Conservation (phyloP, 495 filamentous ascomycete genomes). For the Hypoxylon perforatum region DNA sequence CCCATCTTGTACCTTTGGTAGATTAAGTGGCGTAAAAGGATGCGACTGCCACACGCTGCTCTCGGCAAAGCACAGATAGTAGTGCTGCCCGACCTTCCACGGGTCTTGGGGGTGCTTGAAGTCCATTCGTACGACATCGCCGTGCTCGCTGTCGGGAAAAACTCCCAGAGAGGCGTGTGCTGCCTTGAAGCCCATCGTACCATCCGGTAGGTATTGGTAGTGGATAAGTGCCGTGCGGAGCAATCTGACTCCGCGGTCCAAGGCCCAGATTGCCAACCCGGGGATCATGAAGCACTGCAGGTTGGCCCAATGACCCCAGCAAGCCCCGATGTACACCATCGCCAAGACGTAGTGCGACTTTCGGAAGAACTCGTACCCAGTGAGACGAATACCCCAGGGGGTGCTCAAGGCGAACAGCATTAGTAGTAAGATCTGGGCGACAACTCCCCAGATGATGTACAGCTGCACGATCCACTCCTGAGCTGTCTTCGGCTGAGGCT, state of each 20-base stretch:
- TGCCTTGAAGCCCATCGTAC: conserved; percentile 58
- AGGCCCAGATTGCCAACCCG: conserved; percentile 64
- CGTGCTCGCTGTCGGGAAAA: conserved; percentile 61
- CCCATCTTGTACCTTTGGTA: conserved; percentile 51
- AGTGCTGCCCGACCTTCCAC: conserved; percentile 74
- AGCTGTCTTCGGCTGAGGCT: conserved; percentile 69
- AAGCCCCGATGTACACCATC: conserved; percentile 72
- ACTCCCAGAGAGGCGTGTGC: conserved; percentile 59
- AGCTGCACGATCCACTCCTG: conserved; percentile 61
- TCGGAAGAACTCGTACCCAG: conserved; percentile 74
- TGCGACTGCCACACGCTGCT: conserved; percentile 74
- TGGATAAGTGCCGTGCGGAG: conserved; percentile 66
- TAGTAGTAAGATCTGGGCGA: conserved; percentile 68
- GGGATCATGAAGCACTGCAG: conserved; percentile 72
- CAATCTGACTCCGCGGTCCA: conserved; percentile 64
- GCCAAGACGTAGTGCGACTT: conserved; percentile 73
- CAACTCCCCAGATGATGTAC: conserved; percentile 74
- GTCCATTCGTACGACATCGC: conserved; percentile 66
- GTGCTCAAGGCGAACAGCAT: conserved; percentile 66
- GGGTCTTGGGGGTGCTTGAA: conserved; percentile 64
- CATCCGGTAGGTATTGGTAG: conserved; percentile 51
- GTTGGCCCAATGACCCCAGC: conserved; percentile 74
- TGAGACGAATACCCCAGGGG: conserved; percentile 64
- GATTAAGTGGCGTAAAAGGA: conserved; percentile 70
- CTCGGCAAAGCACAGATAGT: conserved; percentile 70